phyloP scores from a whole-genome alignment of 352 stramenopile genomes.

The Globisporangium echinulatum region DNA sequence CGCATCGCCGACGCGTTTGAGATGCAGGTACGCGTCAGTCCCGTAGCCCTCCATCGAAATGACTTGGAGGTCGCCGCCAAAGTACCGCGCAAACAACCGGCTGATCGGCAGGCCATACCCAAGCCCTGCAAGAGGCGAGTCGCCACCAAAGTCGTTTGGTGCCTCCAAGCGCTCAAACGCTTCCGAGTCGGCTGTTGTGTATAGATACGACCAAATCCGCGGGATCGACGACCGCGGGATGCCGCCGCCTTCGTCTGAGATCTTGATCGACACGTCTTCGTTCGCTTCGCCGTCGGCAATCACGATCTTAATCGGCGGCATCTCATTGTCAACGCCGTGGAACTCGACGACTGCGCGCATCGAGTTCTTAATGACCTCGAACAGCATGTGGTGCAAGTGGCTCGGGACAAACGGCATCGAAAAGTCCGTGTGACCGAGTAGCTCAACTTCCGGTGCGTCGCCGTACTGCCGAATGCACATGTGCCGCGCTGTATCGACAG shows the following conservation, averaged over 20 bases:
- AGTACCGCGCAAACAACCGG: conserved; percentile 98
- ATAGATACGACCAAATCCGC: conserved; percentile 99
- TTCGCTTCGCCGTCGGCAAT: conserved; percentile 99
- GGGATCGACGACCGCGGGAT: conserved; percentile 98
- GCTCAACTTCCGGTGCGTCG: conserved; percentile 97
- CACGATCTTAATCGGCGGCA: conserved; percentile 98
- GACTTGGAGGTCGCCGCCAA: conserved; percentile 98
- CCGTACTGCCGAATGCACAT: conserved; percentile 99
- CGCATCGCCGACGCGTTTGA: conserved; percentile 89
- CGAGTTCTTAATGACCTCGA: conserved; percentile 96
- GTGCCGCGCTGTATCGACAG: conserved; percentile 97
- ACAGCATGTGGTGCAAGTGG: conserved; percentile 97
- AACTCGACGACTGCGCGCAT: conserved; percentile 95
- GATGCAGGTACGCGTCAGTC: conserved; percentile 95
- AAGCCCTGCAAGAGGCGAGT: conserved; percentile 91
- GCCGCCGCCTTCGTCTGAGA: conserved; percentile 98
- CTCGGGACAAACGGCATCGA: conserved; percentile 97
- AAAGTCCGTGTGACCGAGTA: conserved; percentile 97
- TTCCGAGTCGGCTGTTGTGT: conserved; percentile 97
- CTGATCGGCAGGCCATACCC: conserved; percentile 96
- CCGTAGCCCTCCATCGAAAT: conserved; percentile 99
- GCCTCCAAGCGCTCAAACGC: conserved; percentile 88
- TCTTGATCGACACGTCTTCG: conserved; percentile 99
- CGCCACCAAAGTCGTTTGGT: conserved; percentile 80
- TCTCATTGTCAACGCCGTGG: conserved; percentile 96